These are phyloP conservation scores for Vanrija humicola DNA, from an alignment of 1,284 basidiomycete species.

Conservation along the genomic window DNA sequence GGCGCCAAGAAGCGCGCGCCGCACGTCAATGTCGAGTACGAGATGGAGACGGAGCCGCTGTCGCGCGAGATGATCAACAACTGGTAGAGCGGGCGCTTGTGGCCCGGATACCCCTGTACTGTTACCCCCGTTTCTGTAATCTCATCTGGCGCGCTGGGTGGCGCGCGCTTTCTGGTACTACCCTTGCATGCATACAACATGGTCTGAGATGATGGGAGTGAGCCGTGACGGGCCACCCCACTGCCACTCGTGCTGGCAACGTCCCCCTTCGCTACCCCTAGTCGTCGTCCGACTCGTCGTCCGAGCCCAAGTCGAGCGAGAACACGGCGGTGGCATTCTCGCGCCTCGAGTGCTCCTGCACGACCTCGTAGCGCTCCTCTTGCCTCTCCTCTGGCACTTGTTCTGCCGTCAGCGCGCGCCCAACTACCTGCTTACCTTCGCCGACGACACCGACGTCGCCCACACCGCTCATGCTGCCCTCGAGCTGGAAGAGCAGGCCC, in stretches of 20 bases:
- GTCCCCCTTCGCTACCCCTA: neutral
- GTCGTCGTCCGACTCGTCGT: constrained; percentile 26
- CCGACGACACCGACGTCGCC: constrained; percentile 34
- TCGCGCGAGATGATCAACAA: constrained; percentile 52
- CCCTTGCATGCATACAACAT: constrained; percentile 24
- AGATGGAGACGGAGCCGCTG: constrained; percentile 76
- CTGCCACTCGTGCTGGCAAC: neutral
- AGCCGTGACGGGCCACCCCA: neutral
- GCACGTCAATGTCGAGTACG: constrained; percentile 91
- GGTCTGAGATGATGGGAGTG: neutral
- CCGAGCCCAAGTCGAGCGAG: constrained; percentile 40
- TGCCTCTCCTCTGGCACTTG: constrained; percentile 1
- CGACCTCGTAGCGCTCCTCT: constrained; percentile 10
- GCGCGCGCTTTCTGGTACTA: neutral
- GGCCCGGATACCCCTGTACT: neutral
- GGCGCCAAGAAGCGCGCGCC: constrained; percentile 56
- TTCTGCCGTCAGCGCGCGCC: constrained; percentile 3
- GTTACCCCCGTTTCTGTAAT: neutral
- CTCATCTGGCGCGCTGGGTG: no score
- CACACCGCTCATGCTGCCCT: constrained; percentile 40
- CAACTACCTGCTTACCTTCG: constrained; percentile 23
- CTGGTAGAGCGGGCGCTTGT: constrained; percentile 37
- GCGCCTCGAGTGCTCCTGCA: constrained; percentile 33
- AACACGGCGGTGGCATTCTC: constrained; percentile 36
- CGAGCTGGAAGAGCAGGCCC: constrained; percentile 41